A percentile compares a stretch with the other conserved stretches of the same genome.
phyloP scores from a whole-genome alignment of 192 early-diverging fungal species.

The Linnemannia schmuckeri region DNA sequence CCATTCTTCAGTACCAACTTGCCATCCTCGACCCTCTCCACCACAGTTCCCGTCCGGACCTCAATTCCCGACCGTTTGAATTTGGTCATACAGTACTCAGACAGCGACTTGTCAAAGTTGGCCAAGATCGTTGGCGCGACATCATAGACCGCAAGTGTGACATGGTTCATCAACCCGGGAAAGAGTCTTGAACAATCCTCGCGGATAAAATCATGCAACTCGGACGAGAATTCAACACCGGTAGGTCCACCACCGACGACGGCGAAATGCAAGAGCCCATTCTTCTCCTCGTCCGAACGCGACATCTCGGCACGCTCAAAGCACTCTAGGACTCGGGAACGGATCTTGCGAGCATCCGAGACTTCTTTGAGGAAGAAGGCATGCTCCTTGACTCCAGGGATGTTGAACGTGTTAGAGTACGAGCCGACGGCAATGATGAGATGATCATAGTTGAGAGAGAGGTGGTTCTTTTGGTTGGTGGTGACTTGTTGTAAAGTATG shows the following conservation, averaged over 20 bases:
- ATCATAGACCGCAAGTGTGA: constrained; percentile 81
- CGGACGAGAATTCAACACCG: constrained; percentile 57
- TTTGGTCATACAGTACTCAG: constrained; percentile 79
- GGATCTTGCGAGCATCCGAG: constrained; percentile 85
- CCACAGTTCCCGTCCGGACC: constrained; percentile 74
- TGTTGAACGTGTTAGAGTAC: constrained; percentile 87
- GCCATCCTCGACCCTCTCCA: constrained; percentile 70
- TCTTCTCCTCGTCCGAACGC: constrained; percentile 72
- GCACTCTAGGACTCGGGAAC: constrained; percentile 82
- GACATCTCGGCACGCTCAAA: constrained; percentile 84
- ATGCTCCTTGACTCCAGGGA: constrained; percentile 86
- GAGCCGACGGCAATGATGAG: constrained; percentile 87
- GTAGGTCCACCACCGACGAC: constrained; percentile 93
- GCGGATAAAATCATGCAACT: constrained; percentile 80
- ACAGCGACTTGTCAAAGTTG: constrained; percentile 80
- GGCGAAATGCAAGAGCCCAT: constrained; percentile 81
- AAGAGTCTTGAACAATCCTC: constrained; percentile 86
- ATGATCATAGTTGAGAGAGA: constrained; percentile 80
- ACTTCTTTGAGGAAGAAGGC: constrained; percentile 91
- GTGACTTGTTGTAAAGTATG: constrained; percentile 47
- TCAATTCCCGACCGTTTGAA: constrained; percentile 85
- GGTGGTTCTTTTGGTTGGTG: constrained; percentile 60
- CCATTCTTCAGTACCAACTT: constrained; percentile 66
- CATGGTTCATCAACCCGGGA: constrained; percentile 71
- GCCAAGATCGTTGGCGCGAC: constrained; percentile 84